A percentile compares a stretch with the other conserved stretches of the same genome.
Conservation (phyloP, 2,329 filamentous ascomycete genomes). For the Fusarium secorum region DNA sequence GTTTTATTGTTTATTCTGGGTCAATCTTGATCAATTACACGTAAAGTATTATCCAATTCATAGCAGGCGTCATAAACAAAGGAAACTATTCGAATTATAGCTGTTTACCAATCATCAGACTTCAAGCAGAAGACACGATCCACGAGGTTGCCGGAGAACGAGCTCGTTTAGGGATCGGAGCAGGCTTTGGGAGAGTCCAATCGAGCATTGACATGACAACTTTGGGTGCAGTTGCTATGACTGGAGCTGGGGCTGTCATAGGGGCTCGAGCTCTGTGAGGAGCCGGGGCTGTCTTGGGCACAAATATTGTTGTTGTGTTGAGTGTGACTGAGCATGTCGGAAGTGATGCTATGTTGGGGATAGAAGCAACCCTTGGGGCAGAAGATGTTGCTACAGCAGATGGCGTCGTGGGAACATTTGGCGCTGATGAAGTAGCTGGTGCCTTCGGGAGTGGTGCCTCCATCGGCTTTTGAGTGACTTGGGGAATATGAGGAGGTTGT, state of each 20-base stretch:
- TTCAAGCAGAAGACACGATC: conserved; percentile 8
- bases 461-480: not conserved
- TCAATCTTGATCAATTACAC: not conserved
- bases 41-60: not conserved
- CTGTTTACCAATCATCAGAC: too few relatives aligned
- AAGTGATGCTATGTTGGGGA: not conserved
- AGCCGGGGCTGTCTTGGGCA: conserved; percentile 6
- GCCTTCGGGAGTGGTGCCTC: not conserved
- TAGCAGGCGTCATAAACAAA: not conserved
- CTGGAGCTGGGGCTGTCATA: conserved; percentile 5
- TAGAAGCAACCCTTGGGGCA: not conserved
- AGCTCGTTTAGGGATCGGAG: conserved; percentile 7
- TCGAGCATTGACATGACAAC: conserved; percentile 16
- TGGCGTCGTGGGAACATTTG: not conserved
- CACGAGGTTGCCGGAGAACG: conserved; percentile 10
- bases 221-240: conserved; percentile 14
- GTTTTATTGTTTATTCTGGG: not conserved
- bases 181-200: conserved; percentile 15
- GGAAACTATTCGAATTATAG: not conserved
- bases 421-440: not conserved
- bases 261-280: conserved; percentile 18
- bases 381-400: not conserved
- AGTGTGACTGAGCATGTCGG: not conserved
- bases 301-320: not conserved
- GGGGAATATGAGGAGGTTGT: not conserved